phyloP scores from a whole-genome alignment of 2,329 filamentous ascomycete genomes.

The Penicillium sp. region DNA sequence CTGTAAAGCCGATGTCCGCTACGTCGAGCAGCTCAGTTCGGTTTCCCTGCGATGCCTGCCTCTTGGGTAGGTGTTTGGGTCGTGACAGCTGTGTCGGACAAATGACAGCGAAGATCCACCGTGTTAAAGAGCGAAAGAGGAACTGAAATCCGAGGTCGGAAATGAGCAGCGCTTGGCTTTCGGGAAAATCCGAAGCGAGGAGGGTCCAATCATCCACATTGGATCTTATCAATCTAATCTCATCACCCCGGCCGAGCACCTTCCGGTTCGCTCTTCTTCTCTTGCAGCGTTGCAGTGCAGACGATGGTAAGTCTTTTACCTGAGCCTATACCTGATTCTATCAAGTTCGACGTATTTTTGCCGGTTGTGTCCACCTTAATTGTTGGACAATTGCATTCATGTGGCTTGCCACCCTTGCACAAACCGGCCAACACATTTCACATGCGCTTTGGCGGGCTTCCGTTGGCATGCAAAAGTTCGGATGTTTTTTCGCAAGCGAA shows the following conservation, averaged over 20 bases:
- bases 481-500: background rate
- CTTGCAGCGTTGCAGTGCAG: background rate
- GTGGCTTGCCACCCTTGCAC: background rate
- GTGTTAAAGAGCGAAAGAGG: background rate
- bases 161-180: background rate
- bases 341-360: background rate
- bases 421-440: background rate
- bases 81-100: too few species aligned
- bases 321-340: background rate
- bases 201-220: background rate
- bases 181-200: background rate
- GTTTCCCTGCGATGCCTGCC: too few species aligned
- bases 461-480: background rate
- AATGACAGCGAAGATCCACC: background rate
- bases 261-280: conserved; percentile 1
- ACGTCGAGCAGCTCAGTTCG: background rate
- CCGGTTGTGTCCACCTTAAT: background rate
- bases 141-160: background rate
- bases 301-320: background rate
- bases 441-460: background rate
- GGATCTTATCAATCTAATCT: conserved; percentile 18
- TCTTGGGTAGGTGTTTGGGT: too few species aligned
- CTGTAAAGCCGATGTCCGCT: background rate
- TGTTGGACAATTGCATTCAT: background rate
- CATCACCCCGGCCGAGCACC: conserved; percentile 2